Evolutionary conservation across 2,329 filamentous ascomycete species (phyloP), one percentile per base, ranked within the genome.

Genomic region (Stylonectria norvegica): DNA sequence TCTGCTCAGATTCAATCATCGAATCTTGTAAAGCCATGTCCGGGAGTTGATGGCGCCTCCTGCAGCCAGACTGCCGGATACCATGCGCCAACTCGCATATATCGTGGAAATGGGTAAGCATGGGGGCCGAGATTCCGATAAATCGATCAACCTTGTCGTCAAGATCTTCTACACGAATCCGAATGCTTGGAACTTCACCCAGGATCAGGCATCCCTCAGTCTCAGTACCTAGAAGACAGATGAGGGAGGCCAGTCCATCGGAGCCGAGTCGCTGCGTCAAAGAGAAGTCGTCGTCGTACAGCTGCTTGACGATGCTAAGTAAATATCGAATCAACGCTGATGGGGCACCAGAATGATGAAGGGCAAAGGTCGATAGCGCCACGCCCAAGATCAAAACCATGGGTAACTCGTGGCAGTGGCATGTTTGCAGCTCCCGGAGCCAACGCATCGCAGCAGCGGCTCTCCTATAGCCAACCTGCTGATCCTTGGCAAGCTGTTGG

Each of bases 141-240:
- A 44, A 44, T 11, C 42, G 37, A 20, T 44, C 42, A 2, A 44
- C 37, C 5, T 33, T 25, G 4, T 37, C 17, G 12, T 25, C 27
- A 35, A 25, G 12, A 12, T 25, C 22, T 8, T 12, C 12, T 12
- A 7, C 7, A 8, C 22, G 7, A 12, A 25, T 12, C 22, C 12
- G 7, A 12, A 25, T 12, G 12, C 8, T 25, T 7, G 22, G 22
- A 12, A 12, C 12, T 15, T 44, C 18, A 17, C 32, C 40, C 14
- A 16, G 39, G 17, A 44, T 22, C 19, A 34, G 18, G 14, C 42
- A 44, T 6, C 28, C 29, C 27, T 44, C 41, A 9, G 25, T 44
- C 17, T 44, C 41, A 6, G 41, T 44, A 14, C 41, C 41, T 6
- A 40, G 20, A 5, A 44, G 37, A 15, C 41, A 44, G n/a, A 44